These are phyloP conservation scores for Pestalotiopsis fici DNA, from an alignment of 2,329 filamentous ascomycete genomes.

Conservation along the genomic window DNA sequence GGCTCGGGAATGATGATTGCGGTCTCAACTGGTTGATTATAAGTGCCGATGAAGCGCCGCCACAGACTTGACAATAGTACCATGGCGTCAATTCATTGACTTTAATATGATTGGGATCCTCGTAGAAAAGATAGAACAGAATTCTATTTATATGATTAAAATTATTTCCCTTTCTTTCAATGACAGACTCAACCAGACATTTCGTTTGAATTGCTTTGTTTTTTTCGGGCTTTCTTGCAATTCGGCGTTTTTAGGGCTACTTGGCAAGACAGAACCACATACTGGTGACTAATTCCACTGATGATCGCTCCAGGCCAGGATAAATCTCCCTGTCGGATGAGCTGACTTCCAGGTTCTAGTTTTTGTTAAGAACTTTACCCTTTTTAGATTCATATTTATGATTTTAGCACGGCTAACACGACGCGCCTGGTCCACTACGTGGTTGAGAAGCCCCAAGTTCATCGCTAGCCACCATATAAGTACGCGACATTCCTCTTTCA, in stretches of 20 bases:
- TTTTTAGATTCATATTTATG: too few species aligned
- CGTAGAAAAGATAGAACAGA: background rate
- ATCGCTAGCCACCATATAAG: too few species aligned
- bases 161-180: background rate
- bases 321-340: background rate
- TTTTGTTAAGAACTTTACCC: too few species aligned
- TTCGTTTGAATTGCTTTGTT: background rate
- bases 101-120: background rate
- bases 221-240: background rate
- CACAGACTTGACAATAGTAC: background rate
- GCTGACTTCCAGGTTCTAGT: too few species aligned
- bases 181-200: background rate
- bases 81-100: background rate
- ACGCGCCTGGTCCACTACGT: too few species aligned
- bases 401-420: too few species aligned
- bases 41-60: background rate
- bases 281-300: background rate
- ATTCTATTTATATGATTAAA: background rate
- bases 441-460: too few species aligned
- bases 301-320: background rate
- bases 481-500: too few species aligned
- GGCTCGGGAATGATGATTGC: background rate
- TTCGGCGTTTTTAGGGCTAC: background rate
- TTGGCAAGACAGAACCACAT: background rate
- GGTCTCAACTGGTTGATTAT: too few species aligned